These are phyloP conservation scores for Eucalyptus tenuipes DNA, from an alignment of 345 rosid genomes.

Conservation along the genomic window DNA sequence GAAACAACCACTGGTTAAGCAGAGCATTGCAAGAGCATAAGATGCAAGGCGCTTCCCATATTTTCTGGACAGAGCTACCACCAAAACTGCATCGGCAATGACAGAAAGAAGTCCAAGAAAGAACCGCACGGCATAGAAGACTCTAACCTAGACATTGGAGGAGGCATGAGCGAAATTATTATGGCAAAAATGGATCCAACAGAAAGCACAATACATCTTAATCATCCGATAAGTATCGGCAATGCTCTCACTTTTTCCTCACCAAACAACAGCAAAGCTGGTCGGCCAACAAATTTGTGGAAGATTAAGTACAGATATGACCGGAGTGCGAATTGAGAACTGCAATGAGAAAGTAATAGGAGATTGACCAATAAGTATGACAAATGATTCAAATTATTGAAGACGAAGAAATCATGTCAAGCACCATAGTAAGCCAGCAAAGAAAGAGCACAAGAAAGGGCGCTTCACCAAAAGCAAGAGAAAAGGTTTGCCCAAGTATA, in stretches of 20 bases:
- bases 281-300: constrained; percentile 73
- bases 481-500: not conserved
- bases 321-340: constrained; percentile 88
- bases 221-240: not conserved
- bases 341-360: constrained; percentile 16
- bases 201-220: not conserved
- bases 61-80: constrained; percentile 82
- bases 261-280: constrained; percentile 71
- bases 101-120: constrained; percentile 84
- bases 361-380: not conserved
- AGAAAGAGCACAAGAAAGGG: not conserved
- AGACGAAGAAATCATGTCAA: not conserved
- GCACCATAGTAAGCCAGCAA: not conserved
- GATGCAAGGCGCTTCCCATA: constrained; percentile 90
- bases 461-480: not conserved
- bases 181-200: not conserved
- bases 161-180: not conserved
- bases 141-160: constrained; percentile 44
- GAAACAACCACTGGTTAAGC: constrained; percentile 98
- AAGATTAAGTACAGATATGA: constrained; percentile 74
- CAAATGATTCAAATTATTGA: not conserved
- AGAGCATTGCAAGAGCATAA: constrained; percentile 87
- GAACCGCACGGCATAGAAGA: constrained; percentile 88
- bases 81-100: constrained; percentile 67
- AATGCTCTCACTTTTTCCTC: constrained; percentile 61